Conservation (phyloP, 2,329 filamentous ascomycete species). For the Colletotrichum incanum region DNA sequence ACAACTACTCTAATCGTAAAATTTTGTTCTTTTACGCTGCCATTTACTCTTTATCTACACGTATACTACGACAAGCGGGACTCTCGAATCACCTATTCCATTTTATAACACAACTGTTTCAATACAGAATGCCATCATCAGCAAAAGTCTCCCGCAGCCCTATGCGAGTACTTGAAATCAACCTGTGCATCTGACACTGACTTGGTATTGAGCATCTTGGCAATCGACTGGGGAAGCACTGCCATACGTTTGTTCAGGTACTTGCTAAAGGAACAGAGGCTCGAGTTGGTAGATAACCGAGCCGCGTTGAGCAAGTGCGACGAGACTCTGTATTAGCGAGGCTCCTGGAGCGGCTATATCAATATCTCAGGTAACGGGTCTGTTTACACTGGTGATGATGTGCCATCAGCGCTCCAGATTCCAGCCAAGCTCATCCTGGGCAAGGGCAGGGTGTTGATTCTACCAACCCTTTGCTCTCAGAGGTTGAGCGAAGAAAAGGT, state of each 20-base stretch:
- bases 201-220: conserved; percentile 31
- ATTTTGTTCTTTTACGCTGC: no score
- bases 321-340: neutral
- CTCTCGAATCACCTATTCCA: neutral
- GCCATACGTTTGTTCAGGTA: conserved; percentile 34
- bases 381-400: conserved; percentile 37
- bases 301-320: conserved; percentile 2
- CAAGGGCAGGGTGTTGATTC: neutral
- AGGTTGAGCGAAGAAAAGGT: neutral
- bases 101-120: neutral
- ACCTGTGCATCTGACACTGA: neutral
- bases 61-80: no score
- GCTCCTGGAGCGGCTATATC: conserved; percentile 23
- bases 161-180: neutral
- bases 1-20: no score
- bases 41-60: no score
- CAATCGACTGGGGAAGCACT: conserved; percentile 44
- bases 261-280: no score
- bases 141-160: no score
- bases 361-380: conserved; percentile 39
- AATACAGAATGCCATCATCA: neutral
- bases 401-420: conserved; percentile 28
- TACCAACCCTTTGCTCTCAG: conserved; percentile 39
- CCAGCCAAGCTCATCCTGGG: conserved; percentile 12
- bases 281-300: neutral